These are phyloP conservation scores for Spizellomyces sp. DNA, from an alignment of 192 early-diverging fungal species.

Conservation along the genomic window DNA sequence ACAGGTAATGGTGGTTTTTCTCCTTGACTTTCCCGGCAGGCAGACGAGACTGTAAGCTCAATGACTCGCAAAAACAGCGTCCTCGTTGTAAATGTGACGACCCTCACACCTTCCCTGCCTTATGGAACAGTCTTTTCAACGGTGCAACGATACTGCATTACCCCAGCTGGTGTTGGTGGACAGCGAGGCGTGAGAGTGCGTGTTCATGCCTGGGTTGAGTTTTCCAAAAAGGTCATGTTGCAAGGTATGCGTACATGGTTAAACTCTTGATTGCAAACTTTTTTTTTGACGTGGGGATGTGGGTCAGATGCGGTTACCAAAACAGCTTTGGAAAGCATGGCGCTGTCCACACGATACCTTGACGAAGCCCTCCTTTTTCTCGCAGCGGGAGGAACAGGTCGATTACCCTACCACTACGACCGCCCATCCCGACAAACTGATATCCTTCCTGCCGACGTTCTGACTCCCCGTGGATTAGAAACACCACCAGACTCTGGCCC, in stretches of 20 bases:
- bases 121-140: conserved; percentile 10
- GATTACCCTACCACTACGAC: not conserved
- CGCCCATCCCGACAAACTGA: not conserved
- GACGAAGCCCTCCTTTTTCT: conserved; percentile 18
- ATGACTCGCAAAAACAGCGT: not conserved
- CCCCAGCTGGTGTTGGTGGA: conserved; percentile 20
- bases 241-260: not conserved
- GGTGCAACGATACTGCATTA: conserved; percentile 25
- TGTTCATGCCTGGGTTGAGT: conserved; percentile 25
- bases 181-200: conserved; percentile 6
- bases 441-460: conserved; percentile 2
- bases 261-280: not conserved
- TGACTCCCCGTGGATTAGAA: not conserved
- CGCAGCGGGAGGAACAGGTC: conserved; percentile 8
- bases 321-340: conserved; percentile 11
- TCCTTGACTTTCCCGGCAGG: too few relatives aligned
- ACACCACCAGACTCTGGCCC: not conserved
- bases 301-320: conserved; percentile 7
- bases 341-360: not conserved
- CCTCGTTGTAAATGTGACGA: conserved; percentile 12
- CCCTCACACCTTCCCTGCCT: conserved; percentile 2
- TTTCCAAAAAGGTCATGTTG: conserved; percentile 3
- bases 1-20: not conserved
- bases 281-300: not conserved
- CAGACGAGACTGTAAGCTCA: too few relatives aligned